phyloP scores from a whole-genome alignment of 2,329 filamentous ascomycete species.

The Penicillium sp. region DNA sequence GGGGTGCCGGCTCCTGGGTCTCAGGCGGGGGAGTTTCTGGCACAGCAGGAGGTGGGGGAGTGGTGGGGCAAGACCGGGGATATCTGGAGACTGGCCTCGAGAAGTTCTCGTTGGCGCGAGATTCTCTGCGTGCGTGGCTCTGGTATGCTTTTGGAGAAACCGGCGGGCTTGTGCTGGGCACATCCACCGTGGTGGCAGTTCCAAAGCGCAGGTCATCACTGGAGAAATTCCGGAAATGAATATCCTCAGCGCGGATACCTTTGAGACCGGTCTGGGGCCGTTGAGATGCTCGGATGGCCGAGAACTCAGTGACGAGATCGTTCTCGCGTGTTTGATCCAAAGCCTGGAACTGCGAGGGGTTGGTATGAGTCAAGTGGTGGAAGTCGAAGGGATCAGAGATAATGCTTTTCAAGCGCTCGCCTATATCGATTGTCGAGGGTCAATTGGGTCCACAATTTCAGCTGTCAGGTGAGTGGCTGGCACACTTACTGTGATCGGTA shows the following conservation, averaged over 20 bases:
- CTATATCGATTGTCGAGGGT: conserved; percentile 25
- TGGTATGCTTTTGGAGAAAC: conserved; percentile 30
- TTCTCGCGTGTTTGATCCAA: conserved; percentile 53
- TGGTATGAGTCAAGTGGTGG: conserved; percentile 62
- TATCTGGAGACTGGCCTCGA: conserved; percentile 52
- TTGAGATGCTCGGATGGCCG: conserved; percentile 54
- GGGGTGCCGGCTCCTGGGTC: conserved; percentile 36
- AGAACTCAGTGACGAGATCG: conserved; percentile 56
- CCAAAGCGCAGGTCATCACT: conserved; percentile 31
- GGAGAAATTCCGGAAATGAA: conserved; percentile 42
- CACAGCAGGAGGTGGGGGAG: conserved; percentile 42
- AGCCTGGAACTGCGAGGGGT: conserved; percentile 54
- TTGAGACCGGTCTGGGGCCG: conserved; percentile 50
- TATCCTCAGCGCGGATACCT: conserved; percentile 54
- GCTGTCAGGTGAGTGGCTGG: not conserved
- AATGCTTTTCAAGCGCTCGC: conserved; percentile 46
- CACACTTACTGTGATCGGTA: conserved; percentile 38
- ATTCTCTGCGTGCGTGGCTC: conserved; percentile 30
- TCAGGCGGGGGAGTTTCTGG: conserved; percentile 35
- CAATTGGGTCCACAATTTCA: not conserved
- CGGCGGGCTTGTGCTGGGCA: conserved; percentile 32
- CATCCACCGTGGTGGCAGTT: conserved; percentile 26
- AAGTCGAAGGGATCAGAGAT: conserved; percentile 66
- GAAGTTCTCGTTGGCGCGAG: conserved; percentile 54
- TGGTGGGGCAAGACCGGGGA: conserved; percentile 41